Percentiles rank a stretch among this genome's conserved stretches.
These are phyloP conservation scores for Evansstolkia leycettana DNA, from an alignment of 495 filamentous ascomycete species.

Conservation along the genomic window DNA sequence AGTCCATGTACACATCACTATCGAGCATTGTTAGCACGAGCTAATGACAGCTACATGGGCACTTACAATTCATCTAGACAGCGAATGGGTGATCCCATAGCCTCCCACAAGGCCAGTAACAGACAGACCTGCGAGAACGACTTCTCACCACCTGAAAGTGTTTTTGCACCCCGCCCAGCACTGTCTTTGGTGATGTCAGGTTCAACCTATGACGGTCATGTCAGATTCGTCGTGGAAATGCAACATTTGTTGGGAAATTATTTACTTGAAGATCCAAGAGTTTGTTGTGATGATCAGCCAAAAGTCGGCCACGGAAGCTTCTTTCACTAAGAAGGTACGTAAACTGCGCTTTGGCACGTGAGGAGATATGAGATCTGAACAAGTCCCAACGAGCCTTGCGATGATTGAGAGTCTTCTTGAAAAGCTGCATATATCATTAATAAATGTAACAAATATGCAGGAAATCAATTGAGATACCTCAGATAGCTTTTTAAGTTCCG, in stretches of 20 bases:
- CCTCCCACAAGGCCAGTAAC: constrained; percentile 87
- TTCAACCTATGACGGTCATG: constrained; percentile 36
- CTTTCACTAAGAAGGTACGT: constrained; percentile 78
- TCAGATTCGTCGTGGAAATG: neutral
- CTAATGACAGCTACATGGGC: neutral
- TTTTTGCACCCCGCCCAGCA: constrained; percentile 70
- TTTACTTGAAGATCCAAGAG: constrained; percentile 62
- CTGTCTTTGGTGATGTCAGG: constrained; percentile 65
- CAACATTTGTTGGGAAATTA: neutral
- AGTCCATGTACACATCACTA: constrained; percentile 97
- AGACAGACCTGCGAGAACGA: constrained; percentile 95
- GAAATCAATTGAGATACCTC: constrained; percentile 21
- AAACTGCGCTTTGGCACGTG: constrained; percentile 74
- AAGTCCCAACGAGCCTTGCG: constrained; percentile 65
- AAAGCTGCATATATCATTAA: constrained; percentile 15
- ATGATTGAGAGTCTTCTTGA: constrained; percentile 54
- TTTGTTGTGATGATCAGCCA: constrained; percentile 62
- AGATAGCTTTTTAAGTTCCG: constrained; percentile 39
- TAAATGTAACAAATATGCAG: neutral
- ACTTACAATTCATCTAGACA: constrained; percentile 90
- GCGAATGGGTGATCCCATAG: constrained; percentile 89
- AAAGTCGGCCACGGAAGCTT: constrained; percentile 70
- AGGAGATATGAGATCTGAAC: constrained; percentile 75
- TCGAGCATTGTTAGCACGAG: constrained; percentile 9
- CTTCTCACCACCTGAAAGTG: constrained; percentile 90